These are phyloP conservation scores for Cladosporium sp. DNA, from an alignment of 2,329 filamentous ascomycete genomes.

Conservation along the genomic window DNA sequence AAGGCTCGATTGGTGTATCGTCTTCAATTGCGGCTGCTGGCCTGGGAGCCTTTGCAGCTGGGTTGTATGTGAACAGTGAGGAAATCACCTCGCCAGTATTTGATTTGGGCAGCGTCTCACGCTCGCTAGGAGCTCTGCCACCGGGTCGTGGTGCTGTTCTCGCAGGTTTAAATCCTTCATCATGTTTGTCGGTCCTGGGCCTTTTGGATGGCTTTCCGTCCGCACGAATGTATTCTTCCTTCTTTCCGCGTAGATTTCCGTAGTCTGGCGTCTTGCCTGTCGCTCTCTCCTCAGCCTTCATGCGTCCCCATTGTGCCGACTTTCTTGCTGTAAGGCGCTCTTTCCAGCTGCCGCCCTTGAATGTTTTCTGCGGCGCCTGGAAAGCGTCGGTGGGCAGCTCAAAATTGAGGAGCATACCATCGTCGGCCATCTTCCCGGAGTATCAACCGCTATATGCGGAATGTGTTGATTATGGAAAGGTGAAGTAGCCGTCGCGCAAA, in stretches of 20 bases:
- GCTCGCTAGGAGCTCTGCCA: conserved; percentile 7
- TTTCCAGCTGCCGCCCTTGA: conserved; percentile 91
- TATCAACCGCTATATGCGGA: neutral
- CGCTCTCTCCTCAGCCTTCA: conserved; percentile 32
- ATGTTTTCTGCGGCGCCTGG: conserved; percentile 59
- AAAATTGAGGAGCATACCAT: conserved; percentile 94
- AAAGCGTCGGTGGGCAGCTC: conserved; percentile 64
- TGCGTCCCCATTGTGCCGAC: conserved; percentile 52
- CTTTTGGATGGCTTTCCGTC: conserved; percentile 17
- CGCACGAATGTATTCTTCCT: conserved; percentile 19
- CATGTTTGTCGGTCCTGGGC: conserved; percentile 16
- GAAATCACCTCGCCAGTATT: conserved; percentile 61
- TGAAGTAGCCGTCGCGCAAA: neutral
- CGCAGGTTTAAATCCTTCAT: conserved; percentile 10
- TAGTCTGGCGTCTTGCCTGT: conserved; percentile 16
- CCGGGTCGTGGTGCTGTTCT: conserved; percentile 9
- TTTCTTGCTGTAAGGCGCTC: conserved; percentile 80
- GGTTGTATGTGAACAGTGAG: conserved; percentile 88
- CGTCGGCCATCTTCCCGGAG: conserved; percentile 68
- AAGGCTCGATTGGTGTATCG: conserved; percentile 61
- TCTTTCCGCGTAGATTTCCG: conserved; percentile 18
- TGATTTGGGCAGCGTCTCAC: conserved; percentile 12
- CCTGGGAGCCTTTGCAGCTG: conserved; percentile 59
- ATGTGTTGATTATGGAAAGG: neutral
- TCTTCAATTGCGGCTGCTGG: conserved; percentile 43